Percentiles rank a stretch among this genome's conserved stretches.
phyloP scores from a whole-genome alignment of 176 grass and related monocot genomes.

The Puya raimondii region DNA sequence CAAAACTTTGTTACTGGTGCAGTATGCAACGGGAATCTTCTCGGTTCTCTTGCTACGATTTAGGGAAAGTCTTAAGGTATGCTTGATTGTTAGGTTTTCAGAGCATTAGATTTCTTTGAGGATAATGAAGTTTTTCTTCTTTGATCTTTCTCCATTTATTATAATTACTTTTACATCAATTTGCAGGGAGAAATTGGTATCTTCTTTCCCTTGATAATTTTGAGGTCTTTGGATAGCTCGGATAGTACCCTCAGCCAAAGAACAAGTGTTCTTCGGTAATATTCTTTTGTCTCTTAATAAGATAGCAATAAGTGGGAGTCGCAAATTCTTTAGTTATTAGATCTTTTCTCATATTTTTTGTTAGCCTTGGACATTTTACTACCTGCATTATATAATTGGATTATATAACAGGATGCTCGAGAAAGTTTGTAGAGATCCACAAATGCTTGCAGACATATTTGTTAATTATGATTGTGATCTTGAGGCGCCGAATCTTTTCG shows the following conservation, averaged over 20 bases:
- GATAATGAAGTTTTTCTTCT: conserved; percentile 19
- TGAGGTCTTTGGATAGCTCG: conserved; percentile 87
- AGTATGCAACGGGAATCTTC: conserved; percentile 98
- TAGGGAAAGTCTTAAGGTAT: conserved; percentile 96
- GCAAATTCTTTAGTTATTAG: not conserved
- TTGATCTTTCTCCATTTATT: conserved; percentile 18
- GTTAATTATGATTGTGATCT: conserved; percentile 99
- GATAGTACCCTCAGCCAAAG: conserved; percentile 68
- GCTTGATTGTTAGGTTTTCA: conserved; percentile 15
- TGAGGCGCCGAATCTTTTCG: conserved; percentile 94
- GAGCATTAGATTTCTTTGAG: not conserved
- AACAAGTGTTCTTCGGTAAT: conserved; percentile 89
- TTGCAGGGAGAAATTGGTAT: conserved; percentile 98
- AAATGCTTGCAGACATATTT: conserved; percentile 99
- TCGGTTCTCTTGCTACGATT: conserved; percentile 91
- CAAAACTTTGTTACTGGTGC: conserved; percentile 32
- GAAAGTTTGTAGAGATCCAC: conserved; percentile 96
- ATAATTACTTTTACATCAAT: conserved; percentile 11
- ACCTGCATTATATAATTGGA: conserved; percentile 21
- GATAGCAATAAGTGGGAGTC: not conserved
- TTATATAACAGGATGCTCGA: conserved; percentile 78
- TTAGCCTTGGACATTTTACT: not conserved
- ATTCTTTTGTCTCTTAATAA: conserved; percentile 13
- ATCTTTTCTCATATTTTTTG: conserved; percentile 12
- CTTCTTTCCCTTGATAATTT: conserved; percentile 95